A percentile compares a stretch with the other conserved stretches of the same genome.
Conservation (phyloP, 192 early-diverging fungal genomes). For the Coemansia sp. region DNA sequence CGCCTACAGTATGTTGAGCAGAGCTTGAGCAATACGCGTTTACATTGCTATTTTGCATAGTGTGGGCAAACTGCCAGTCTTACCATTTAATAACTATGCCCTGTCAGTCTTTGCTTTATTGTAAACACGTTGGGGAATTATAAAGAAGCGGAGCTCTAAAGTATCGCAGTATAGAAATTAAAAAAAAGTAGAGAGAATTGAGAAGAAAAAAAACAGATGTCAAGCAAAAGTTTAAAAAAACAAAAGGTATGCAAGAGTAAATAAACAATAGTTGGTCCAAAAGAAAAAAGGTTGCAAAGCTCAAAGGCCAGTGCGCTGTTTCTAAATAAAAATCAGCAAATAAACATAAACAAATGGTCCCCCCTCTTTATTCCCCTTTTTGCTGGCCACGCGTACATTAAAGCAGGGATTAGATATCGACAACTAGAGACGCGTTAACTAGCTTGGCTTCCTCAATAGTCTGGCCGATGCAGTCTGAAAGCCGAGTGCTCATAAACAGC, state of each 20-base stretch:
- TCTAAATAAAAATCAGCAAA: neutral
- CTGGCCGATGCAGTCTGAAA: constrained; percentile 65
- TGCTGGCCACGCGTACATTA: constrained; percentile 2
- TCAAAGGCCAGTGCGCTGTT: neutral
- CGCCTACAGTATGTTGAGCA: constrained; percentile 11
- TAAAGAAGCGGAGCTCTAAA: no score
- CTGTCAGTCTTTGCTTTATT: neutral
- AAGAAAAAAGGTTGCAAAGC: constrained; percentile 1
- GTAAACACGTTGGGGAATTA: constrained; percentile 11
- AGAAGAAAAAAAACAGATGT: neutral
- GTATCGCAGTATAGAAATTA: neutral
- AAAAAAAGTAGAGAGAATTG: neutral
- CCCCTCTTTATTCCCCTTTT: constrained; percentile 7
- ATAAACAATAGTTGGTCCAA: neutral
- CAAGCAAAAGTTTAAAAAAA: constrained; percentile 9
- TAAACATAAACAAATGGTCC: constrained; percentile 2
- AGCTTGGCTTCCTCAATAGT: constrained; percentile 74
- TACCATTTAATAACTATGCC: constrained; percentile 9
- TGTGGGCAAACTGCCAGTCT: neutral
- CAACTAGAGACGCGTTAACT: constrained; percentile 58
- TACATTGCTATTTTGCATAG: neutral
- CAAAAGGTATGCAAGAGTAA: constrained; percentile 5
- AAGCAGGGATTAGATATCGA: constrained; percentile 30
- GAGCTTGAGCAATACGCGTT: neutral
- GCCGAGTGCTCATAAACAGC: constrained; percentile 64